phyloP scores from a whole-genome alignment of 2,329 filamentous ascomycete genomes.

The Beauveria pseudobassiana region DNA sequence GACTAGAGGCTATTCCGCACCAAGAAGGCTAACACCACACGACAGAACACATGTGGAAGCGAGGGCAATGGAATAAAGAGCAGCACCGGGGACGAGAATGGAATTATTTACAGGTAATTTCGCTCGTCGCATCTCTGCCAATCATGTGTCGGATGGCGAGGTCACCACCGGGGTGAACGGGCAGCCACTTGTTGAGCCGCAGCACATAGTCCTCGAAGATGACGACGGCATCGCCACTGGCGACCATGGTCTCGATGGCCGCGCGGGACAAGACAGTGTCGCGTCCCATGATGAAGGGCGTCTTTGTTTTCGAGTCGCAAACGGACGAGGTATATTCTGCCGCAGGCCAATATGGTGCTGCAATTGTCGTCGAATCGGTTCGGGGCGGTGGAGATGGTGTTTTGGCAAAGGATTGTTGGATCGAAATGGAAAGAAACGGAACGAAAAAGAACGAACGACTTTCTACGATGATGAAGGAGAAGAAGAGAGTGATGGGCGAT shows the following conservation, averaged over 20 bases:
- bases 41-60: background rate
- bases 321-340: background rate
- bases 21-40: background rate
- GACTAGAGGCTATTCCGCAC: slow-evolving; percentile 7
- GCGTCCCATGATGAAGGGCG: slow-evolving; percentile 26
- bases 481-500: background rate
- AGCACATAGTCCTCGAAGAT: slow-evolving; percentile 48
- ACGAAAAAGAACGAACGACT: background rate
- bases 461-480: background rate
- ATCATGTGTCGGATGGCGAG: slow-evolving; percentile 56
- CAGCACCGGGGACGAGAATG: background rate
- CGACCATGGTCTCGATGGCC: slow-evolving; percentile 45
- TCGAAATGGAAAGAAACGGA: background rate
- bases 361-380: background rate
- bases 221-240: slow-evolving; percentile 47
- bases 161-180: slow-evolving; percentile 50
- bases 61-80: background rate
- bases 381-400: background rate
- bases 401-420: background rate
- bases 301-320: background rate
- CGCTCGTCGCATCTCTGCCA: slow-evolving; percentile 50
- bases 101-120: slow-evolving; percentile 45
- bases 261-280: slow-evolving; percentile 35
- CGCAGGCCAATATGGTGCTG: background rate
- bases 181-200: slow-evolving; percentile 50